phyloP scores from a whole-genome alignment of 192 early-diverging fungal species.

The Piromyces finnis region DNA sequence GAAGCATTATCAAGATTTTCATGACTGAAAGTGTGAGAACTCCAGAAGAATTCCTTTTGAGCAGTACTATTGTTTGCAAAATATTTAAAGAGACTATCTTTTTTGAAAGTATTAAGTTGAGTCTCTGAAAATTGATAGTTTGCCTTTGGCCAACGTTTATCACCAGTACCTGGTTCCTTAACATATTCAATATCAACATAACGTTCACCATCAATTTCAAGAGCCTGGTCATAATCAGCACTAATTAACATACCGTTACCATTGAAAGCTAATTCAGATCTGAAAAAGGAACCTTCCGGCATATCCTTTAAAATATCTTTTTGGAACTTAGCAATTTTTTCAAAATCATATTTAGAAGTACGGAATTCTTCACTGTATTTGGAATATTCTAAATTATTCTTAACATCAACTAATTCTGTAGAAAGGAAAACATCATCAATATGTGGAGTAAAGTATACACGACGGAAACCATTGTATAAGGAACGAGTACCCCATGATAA shows the following conservation, averaged over 20 bases:
- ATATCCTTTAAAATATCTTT: slow-evolving; percentile 11
- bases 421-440: slow-evolving; percentile 18
- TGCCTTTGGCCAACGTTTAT: slow-evolving; percentile 10
- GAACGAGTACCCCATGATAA: slow-evolving; percentile 20
- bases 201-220: slow-evolving; percentile 9
- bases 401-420: background rate
- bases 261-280: slow-evolving; percentile 14
- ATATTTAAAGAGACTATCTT: slow-evolving; percentile 10
- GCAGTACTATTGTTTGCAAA: background rate
- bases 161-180: slow-evolving; percentile 17
- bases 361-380: slow-evolving; percentile 6
- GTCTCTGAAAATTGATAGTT: background rate
- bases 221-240: background rate
- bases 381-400: background rate
- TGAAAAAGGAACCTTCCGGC: slow-evolving; percentile 13
- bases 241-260: slow-evolving; percentile 17
- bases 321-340: slow-evolving; percentile 15
- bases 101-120: background rate
- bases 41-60: slow-evolving; percentile 11
- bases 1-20: slow-evolving; percentile 1
- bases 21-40: slow-evolving; percentile 10
- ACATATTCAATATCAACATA: slow-evolving; percentile 6
- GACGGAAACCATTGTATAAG: slow-evolving; percentile 17
- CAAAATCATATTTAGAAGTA: slow-evolving; percentile 7
- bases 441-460: slow-evolving; percentile 16